A percentile compares a stretch with the other conserved stretches of the same genome.
phyloP scores from a whole-genome alignment of 2,329 filamentous ascomycete species.

The Hypoxylon sp. region DNA sequence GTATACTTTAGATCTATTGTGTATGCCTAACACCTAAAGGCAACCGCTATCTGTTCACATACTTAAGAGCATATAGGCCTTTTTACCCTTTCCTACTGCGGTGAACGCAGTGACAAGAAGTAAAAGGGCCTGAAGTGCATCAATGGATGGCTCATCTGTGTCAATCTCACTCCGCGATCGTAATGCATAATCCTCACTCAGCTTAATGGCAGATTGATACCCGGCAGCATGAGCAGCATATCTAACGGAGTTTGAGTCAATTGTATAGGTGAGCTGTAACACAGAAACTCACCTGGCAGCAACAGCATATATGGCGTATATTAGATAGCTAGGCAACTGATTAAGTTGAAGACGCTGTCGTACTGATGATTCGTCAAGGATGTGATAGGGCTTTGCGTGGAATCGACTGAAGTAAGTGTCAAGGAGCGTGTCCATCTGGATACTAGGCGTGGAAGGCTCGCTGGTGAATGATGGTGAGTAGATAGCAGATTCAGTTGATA shows the following conservation, averaged over 20 bases:
- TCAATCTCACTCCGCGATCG: constrained; percentile 79
- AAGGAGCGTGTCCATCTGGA: constrained; percentile 74
- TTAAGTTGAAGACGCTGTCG: constrained; percentile 79
- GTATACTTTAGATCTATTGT: constrained; percentile 36
- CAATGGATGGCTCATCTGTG: constrained; percentile 84
- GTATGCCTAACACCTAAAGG: not conserved
- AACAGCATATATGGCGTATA: constrained; percentile 72
- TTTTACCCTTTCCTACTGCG: constrained; percentile 84
- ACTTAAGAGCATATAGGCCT: constrained; percentile 89
- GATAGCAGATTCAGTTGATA: constrained; percentile 56
- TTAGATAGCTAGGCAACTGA: constrained; percentile 71
- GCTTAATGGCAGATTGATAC: constrained; percentile 75
- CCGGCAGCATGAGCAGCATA: constrained; percentile 78
- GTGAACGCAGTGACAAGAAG: constrained; percentile 83
- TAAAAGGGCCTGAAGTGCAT: constrained; percentile 81
- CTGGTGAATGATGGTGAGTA: constrained; percentile 62
- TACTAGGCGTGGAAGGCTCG: constrained; percentile 60
- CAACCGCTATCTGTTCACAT: constrained; percentile 51
- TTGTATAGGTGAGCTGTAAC: constrained; percentile 19
- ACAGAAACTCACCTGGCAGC: constrained; percentile 68
- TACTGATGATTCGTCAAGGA: constrained; percentile 82
- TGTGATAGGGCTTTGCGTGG: constrained; percentile 85
- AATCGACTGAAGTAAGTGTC: constrained; percentile 85
- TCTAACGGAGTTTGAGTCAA: constrained; percentile 60
- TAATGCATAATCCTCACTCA: constrained; percentile 81